Conservation (phyloP, 2,329 filamentous ascomycete genomes). For the Onygenales sp. region DNA sequence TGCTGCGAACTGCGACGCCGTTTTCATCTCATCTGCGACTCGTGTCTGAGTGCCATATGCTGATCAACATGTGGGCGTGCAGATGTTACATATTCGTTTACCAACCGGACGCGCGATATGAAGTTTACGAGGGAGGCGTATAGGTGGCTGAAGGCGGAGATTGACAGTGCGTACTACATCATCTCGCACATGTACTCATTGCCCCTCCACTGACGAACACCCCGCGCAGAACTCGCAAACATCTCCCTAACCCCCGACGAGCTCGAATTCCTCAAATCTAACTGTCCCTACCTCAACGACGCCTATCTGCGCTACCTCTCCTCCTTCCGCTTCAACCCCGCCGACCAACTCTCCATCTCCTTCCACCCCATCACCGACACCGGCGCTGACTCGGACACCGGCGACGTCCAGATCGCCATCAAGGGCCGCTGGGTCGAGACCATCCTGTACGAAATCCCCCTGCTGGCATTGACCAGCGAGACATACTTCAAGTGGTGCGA, state of each 20-base stretch:
- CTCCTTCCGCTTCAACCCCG: slow-evolving; percentile 70
- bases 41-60: background rate
- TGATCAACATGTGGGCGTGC: slow-evolving; percentile 16
- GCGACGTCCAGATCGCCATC: slow-evolving; percentile 67
- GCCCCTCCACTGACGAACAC: background rate
- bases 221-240: slow-evolving; percentile 64
- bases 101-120: slow-evolving; percentile 90
- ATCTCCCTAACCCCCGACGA: slow-evolving; percentile 73
- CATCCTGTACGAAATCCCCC: slow-evolving; percentile 93
- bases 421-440: slow-evolving; percentile 86
- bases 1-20: background rate
- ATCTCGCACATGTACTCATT: background rate
- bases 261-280: slow-evolving; percentile 63
- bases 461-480: slow-evolving; percentile 85
- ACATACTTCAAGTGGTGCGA: slow-evolving; percentile 98
- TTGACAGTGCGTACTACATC: slow-evolving; percentile 49
- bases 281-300: slow-evolving; percentile 70
- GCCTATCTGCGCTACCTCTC: slow-evolving; percentile 74
- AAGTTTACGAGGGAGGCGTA: slow-evolving; percentile 76
- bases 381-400: slow-evolving; percentile 55
- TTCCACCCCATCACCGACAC: slow-evolving; percentile 52
- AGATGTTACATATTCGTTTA: slow-evolving; percentile 84
- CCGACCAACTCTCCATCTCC: slow-evolving; percentile 64
- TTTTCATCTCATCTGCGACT: background rate
- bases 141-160: slow-evolving; percentile 74